Conservation (phyloP, 2,329 filamentous ascomycete species). For the Ceratocystis albifundus region DNA sequence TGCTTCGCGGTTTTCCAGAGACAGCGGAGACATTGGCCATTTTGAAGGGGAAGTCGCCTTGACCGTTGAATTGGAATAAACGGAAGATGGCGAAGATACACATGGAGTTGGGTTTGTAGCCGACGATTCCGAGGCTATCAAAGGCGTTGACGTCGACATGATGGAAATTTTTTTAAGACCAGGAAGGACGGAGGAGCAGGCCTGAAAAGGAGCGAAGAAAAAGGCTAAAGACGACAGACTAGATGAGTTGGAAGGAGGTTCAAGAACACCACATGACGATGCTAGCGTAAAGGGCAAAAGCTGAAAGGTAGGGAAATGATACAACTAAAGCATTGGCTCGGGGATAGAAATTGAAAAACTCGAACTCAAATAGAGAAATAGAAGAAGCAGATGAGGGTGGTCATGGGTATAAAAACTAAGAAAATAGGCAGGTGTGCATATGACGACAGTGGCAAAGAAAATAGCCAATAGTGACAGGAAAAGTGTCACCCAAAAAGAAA, state of each 20-base stretch:
- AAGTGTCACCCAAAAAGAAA: neutral
- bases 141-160: conserved; percentile 17
- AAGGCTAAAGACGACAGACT: neutral
- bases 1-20: neutral
- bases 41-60: conserved; percentile 17
- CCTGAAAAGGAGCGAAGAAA: neutral
- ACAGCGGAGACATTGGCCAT: conserved; percentile 10
- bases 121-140: conserved; percentile 10
- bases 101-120: conserved; percentile 13
- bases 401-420: neutral
- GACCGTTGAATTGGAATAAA: conserved; percentile 21
- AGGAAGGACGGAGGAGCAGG: neutral
- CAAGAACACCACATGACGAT: conserved; percentile 1
- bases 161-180: neutral
- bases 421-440: neutral
- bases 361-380: neutral
- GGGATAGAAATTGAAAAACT: neutral
- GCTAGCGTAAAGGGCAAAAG: neutral
- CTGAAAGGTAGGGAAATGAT: neutral
- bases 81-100: conserved; percentile 20
- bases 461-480: neutral
- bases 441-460: conserved; percentile 1
- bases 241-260: neutral
- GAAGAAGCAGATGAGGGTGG: neutral
- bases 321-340: neutral